Evolutionary conservation across 805 yeast genomes (phyloP), one percentile per base, ranked within the genome.

Genomic region (Yarrowia hollandica): DNA sequence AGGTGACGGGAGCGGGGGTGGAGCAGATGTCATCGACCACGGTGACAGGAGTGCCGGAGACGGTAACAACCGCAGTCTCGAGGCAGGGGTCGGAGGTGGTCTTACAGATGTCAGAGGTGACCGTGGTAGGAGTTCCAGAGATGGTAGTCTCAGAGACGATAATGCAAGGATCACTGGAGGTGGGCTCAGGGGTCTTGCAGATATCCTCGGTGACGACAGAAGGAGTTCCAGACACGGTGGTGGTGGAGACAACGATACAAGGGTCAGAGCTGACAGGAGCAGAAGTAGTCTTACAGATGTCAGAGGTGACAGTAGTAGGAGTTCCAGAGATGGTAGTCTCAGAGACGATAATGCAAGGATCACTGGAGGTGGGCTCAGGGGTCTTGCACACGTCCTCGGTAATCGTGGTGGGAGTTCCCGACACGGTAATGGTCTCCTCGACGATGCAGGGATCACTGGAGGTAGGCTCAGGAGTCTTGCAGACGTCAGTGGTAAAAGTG

Each of bases 41-140:
- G 6, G 46, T 41, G n/a, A 28, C 23, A 15, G 46, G 46, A 16
- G 46, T 41, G n/a, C 46, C 46, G 10, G 46, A 41, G 10, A 41
- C 11, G 15, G 44, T 22, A 12, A 39, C 44, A 21, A 23, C 30
- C 9, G 12, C 44, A 19, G 44, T 39, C 19, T 39, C 44, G 44
- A 39, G 16, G 15, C 44, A 39, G 11, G 44, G 30, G 19, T 39
- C 44, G 19, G 44, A 3, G 19, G 37, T 4, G 8, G 37, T 33
- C 12, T 6, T 19, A 15, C 37, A 33, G 16, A 33, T 16, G 19
- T 33, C 37, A 3, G 37, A 15, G 9, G 37, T 33, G 19, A 33
- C 19, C 4, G 19, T 16, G 37, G 37, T 15, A 8, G 15, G 10
- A 15, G 19, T 8, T 2, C 37, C 37, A 12, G 18, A 15, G 19